phyloP scores from a whole-genome alignment of 2,329 filamentous ascomycete genomes.

The Claviceps purpurea region DNA sequence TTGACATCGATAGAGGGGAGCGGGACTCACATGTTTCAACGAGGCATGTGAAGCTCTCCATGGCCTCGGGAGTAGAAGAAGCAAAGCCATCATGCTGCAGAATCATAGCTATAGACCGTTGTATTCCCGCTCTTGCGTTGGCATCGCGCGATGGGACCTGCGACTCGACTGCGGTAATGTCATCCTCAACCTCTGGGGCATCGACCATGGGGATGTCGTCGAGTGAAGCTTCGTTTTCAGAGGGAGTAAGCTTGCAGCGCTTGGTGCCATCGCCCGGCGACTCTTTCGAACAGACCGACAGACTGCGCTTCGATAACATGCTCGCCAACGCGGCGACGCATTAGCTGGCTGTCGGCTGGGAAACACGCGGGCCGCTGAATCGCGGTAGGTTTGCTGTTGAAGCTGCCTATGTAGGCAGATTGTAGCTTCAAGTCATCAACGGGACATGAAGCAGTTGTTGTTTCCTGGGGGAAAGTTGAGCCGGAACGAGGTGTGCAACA shows the following conservation, averaged over 20 bases:
- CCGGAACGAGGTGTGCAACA: no score
- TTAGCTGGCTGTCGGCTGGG: neutral
- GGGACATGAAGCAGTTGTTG: neutral
- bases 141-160: slow-evolving; percentile 18
- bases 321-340: neutral
- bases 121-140: slow-evolving; percentile 26
- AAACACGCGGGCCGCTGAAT: neutral
- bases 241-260: slow-evolving; percentile 9
- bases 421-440: neutral
- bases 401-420: neutral
- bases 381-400: neutral
- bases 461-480: neutral
- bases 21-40: slow-evolving; percentile 42
- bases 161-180: slow-evolving; percentile 9
- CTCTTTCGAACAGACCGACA: slow-evolving; percentile 15
- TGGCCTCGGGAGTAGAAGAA: slow-evolving; percentile 37
- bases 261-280: slow-evolving; percentile 17
- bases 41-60: slow-evolving; percentile 43
- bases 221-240: neutral
- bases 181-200: slow-evolving; percentile 6
- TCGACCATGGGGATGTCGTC: neutral
- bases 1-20: neutral
- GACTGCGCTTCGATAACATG: slow-evolving; percentile 25
- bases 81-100: slow-evolving; percentile 47
- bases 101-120: slow-evolving; percentile 41